Evolutionary conservation across 306 rosid genomes (phyloP), one percentile per base, ranked within the genome.

Genomic region (Glycyrrhiza uralensis): DNA sequence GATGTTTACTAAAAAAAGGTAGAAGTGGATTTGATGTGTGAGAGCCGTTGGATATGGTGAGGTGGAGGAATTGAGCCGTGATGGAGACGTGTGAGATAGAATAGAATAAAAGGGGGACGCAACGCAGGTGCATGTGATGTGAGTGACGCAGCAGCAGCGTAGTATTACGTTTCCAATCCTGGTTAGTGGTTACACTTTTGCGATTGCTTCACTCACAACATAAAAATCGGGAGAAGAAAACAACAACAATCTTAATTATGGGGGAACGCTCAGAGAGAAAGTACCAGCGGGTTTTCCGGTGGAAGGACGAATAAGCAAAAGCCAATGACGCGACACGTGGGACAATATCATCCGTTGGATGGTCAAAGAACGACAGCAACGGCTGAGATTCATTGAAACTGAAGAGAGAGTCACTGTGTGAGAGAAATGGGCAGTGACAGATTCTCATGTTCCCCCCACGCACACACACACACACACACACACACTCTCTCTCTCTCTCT

Each of bases 251-350:
- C 29, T 74, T 66, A 78, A 80, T 82, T 76, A 70, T 33, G 20
- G 73, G 44, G 78, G 62, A 28, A 49, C 9, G 72, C 85, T 85
- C 84, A 70, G 83, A 79, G 60, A 82, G 4, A 12, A 42, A 70
- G 89, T 71, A 52, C 72, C 6, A 76, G 84, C 98, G 95, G 89
- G 90, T 86, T 90, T 90, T 85, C 74, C 89, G 98, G 86, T 84
- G 81, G 14, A 67, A 85, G 87, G 88, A 89, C 88, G 88, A 84
- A 71, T 82, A 84, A 81, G 83, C 73, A 81, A 90, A 84, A 84
- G 82, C 83, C 59, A 70, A 42, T 30, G 35, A 7, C 0, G 1
- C 18, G 76, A 78, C 92, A 87, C 87, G 91, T 87, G 96, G 89
- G 47, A 0, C 0, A 3, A 29, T 0, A 0, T 0, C 0, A 5